These are phyloP conservation scores for Madurella mycetomatis DNA, from an alignment of 2,329 filamentous ascomycete species.

Conservation along the genomic window DNA sequence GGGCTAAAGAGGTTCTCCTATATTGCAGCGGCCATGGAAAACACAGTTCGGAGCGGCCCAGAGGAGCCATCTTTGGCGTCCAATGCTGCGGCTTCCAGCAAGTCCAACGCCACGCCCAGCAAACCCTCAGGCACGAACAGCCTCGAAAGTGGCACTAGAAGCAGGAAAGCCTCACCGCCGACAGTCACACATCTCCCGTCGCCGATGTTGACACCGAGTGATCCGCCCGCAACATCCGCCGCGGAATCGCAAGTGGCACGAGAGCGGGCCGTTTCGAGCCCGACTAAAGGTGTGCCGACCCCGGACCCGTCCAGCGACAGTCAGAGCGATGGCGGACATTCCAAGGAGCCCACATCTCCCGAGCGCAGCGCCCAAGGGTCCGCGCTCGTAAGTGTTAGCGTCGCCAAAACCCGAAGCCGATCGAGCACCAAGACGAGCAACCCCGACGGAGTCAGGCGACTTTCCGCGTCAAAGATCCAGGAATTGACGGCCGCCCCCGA, in stretches of 20 bases:
- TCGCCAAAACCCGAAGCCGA: constrained; percentile 18
- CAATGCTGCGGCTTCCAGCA: not conserved
- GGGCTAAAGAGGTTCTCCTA: not conserved
- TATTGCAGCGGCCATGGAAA: constrained; percentile 3
- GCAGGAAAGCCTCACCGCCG: not conserved
- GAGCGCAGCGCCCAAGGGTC: not conserved
- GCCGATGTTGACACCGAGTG: constrained; percentile 18
- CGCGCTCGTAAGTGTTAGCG: not conserved
- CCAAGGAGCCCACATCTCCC: constrained; percentile 1
- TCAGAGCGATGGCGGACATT: constrained; percentile 21
- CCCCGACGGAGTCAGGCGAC: constrained; percentile 45
- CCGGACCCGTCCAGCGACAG: constrained; percentile 26
- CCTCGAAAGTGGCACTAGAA: not conserved
- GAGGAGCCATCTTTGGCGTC: not conserved
- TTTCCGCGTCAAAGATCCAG: constrained; percentile 56
- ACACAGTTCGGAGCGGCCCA: not conserved
- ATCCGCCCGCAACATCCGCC: not conserved
- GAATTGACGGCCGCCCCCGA: constrained; percentile 54
- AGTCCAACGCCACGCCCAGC: not conserved
- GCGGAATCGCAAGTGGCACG: not conserved
- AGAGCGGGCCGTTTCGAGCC: constrained; percentile 13
- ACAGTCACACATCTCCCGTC: constrained; percentile 18
- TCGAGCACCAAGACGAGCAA: constrained; percentile 33
- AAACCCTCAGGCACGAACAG: not conserved
- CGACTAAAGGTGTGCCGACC: constrained; percentile 21